Conservation (phyloP, 179 eudicot genomes). For the Sideroxylon spinosum region DNA sequence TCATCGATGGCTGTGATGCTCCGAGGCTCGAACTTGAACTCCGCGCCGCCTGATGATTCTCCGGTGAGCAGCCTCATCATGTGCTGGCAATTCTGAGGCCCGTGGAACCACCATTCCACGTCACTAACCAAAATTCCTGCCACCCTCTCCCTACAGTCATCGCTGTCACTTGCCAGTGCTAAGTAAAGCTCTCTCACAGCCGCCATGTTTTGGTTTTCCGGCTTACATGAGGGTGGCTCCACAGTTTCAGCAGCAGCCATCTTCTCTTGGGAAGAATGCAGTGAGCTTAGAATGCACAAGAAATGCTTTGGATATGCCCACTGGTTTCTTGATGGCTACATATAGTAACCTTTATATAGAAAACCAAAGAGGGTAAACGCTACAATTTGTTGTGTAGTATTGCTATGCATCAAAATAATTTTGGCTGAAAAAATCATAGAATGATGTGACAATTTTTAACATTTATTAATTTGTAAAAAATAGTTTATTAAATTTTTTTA, state of each 20-base stretch:
- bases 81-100: conserved; percentile 75
- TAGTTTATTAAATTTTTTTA: not conserved
- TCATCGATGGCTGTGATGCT: conserved; percentile 48
- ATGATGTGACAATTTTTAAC: no score
- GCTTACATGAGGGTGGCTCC: not conserved
- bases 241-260: not conserved
- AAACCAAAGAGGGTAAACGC: no score
- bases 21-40: conserved; percentile 53
- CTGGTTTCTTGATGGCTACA: not conserved
- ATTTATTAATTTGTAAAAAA: no score
- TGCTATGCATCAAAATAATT: no score
- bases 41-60: conserved; percentile 24
- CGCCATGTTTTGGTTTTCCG: conserved; percentile 34
- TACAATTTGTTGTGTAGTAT: no score
- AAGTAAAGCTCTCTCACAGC: conserved; percentile 44
- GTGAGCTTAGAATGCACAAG: not conserved
- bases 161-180: conserved; percentile 41
- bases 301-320: not conserved
- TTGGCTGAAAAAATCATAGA: no score
- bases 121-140: conserved; percentile 42
- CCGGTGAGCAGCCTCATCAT: conserved; percentile 74
- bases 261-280: not conserved
- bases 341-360: conserved; percentile 4
- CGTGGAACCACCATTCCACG: conserved; percentile 88
- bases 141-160: conserved; percentile 14